phyloP scores from a whole-genome alignment of 169 alveolate genomes.

The Plasmodium reichenowi region DNA sequence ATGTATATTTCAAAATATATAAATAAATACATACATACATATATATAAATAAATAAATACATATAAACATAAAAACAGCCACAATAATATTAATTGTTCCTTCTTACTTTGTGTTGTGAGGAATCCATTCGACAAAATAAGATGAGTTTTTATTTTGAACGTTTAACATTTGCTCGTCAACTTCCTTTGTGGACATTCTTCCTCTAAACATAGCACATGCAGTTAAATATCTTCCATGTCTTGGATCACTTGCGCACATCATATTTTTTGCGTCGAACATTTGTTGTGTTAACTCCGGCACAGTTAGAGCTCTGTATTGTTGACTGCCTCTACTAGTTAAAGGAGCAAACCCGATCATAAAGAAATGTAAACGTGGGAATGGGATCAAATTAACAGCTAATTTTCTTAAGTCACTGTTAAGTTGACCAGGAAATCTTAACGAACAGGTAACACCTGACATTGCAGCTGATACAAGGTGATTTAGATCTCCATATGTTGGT shows the following conservation, averaged over 20 bases:
- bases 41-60: not conserved
- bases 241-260: constrained; percentile 99
- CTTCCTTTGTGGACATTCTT: constrained; percentile 99
- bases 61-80: not conserved
- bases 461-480: constrained; percentile 97
- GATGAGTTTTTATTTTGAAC: constrained; percentile 98
- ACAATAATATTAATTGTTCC: not conserved
- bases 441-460: constrained; percentile 98
- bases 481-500: constrained; percentile 99
- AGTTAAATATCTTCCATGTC: constrained; percentile 99
- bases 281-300: constrained; percentile 99
- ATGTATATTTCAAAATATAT: not conserved
- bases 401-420: constrained; percentile 96
- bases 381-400: constrained; percentile 98
- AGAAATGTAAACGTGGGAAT: constrained; percentile 98
- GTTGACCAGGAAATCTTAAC: constrained; percentile 98
- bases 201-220: constrained; percentile 99
- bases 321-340: constrained; percentile 98
- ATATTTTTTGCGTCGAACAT: constrained; percentile 99
- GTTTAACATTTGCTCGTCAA: constrained; percentile 99
- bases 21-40: not conserved
- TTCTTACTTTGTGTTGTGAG: constrained; percentile 94
- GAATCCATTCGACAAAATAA: constrained; percentile 99
- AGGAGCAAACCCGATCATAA: constrained; percentile 99
- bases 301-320: constrained; percentile 98